phyloP scores from a whole-genome alignment of 768 basidiomycete species.

The Boletus barrowsii region DNA sequence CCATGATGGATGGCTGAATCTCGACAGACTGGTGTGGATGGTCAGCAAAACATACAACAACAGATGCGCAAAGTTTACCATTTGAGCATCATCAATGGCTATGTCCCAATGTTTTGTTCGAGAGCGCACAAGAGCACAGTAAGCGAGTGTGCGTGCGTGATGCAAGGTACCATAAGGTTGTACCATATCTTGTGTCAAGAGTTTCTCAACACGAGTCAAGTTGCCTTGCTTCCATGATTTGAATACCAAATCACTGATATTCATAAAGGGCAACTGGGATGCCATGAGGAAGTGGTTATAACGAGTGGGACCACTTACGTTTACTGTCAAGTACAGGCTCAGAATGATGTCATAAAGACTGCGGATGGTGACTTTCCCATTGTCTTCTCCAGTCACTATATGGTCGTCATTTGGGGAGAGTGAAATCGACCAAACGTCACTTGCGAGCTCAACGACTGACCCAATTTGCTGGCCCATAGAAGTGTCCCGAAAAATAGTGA shows the following conservation, averaged over 20 bases:
- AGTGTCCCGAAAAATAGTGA: background rate
- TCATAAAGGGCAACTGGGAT: background rate
- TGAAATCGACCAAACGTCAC: background rate
- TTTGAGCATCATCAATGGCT: conserved; percentile 5
- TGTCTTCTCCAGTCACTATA: background rate
- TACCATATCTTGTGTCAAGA: background rate
- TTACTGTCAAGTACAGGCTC: background rate
- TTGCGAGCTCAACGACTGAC: background rate
- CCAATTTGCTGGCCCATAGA: background rate
- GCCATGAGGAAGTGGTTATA: background rate
- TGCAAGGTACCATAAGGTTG: background rate
- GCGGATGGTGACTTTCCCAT: background rate
- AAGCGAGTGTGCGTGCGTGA: conserved; percentile 1
- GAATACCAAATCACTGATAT: background rate
- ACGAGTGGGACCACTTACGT: background rate
- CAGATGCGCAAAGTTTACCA: background rate
- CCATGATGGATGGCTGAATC: conserved; percentile 1
- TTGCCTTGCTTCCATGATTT: background rate
- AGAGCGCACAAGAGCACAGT: background rate
- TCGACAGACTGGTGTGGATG: background rate
- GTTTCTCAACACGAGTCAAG: background rate
- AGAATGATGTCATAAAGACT: background rate
- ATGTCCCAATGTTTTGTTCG: background rate
- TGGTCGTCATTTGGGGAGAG: background rate
- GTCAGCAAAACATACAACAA: background rate